Conservation (phyloP, 345 rosid genomes). For the Viola odorata region DNA sequence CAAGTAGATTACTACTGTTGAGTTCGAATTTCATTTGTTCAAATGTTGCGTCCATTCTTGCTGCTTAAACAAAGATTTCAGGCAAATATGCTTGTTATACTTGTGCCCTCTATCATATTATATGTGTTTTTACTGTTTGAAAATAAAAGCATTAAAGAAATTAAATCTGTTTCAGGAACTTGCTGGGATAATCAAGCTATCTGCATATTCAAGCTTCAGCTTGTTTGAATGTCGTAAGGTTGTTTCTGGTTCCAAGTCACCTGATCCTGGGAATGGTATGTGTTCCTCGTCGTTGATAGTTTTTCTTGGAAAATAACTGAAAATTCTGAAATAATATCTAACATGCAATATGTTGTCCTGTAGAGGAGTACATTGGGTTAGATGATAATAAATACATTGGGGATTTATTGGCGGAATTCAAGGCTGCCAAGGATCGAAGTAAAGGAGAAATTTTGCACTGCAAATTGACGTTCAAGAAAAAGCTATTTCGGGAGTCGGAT, state of each 20-base stretch:
- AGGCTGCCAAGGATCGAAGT: slow-evolving; percentile 86
- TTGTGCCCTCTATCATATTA: not conserved
- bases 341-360: slow-evolving; percentile 20
- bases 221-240: slow-evolving; percentile 92
- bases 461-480: slow-evolving; percentile 81
- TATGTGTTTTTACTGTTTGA: not conserved
- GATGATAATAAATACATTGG: slow-evolving; percentile 97
- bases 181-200: slow-evolving; percentile 82
- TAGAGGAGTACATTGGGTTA: slow-evolving; percentile 93
- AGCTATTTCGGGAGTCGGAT: slow-evolving; percentile 92
- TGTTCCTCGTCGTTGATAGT: slow-evolving; percentile 13
- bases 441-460: slow-evolving; percentile 97
- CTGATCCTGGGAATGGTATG: slow-evolving; percentile 84
- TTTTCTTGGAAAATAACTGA: slow-evolving; percentile 6
- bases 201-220: slow-evolving; percentile 91
- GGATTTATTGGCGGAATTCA: slow-evolving; percentile 85
- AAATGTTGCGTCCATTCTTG: not conserved
- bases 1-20: no score
- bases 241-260: slow-evolving; percentile 83
- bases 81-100: not conserved
- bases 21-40: not conserved
- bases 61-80: not conserved
- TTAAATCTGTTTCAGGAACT: slow-evolving; percentile 59
- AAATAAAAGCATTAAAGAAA: slow-evolving; percentile 8
- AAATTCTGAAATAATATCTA: slow-evolving; percentile 5